Evolutionary conservation across 2,329 filamentous ascomycete species (phyloP), one percentile per base, ranked within the genome.

Genomic region (Corinectria fuckeliana): DNA sequence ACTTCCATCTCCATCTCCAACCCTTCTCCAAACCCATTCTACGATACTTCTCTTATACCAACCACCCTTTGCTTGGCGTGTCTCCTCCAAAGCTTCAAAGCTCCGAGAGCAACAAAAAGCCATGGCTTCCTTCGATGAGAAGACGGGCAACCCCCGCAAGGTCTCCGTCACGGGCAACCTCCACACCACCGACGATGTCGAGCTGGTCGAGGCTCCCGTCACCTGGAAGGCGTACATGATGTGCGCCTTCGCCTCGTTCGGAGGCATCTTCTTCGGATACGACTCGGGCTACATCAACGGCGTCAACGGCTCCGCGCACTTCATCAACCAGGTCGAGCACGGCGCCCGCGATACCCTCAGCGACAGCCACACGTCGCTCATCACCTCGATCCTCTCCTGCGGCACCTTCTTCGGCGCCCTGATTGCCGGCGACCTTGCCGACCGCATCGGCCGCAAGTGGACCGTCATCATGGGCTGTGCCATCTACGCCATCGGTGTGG

Each of bases 341-440:
- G 74, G 66, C 45, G 70, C 67, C 26, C n/a, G n/a, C n/a, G 67
- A 60, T 0, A 60, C 60, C 7, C 70, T 87, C 28, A 66, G 62
- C 34, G 75, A 80, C 39, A 74, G 75, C 63, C 70, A 85, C 72
- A 76, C 76, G 58, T 85, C 84, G 6, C 80, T 87, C 38, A 86
- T 93, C 72, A 88, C 88, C 72, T 92, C 90, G 18, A 92, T 94
- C 68, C 85, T 94, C 55, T 93, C 91, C 32, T 85, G 82, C 72
- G 86, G 87, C 75, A 92, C 91, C 69, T 94, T 93, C 83, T 90
- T 92, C 62, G 88, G 91, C 74, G 88, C 91, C 56, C 72, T 94
- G 66, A 86, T 92, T 62, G 91, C 89, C 58, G 91, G 91, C 81
- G 90, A 92, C 74, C 74, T 93, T 62, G 86, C 91, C 65, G 91